These are phyloP conservation scores for Tilletiopsis washingtonensis DNA, from an alignment of 1,284 basidiomycete genomes.

Conservation along the genomic window DNA sequence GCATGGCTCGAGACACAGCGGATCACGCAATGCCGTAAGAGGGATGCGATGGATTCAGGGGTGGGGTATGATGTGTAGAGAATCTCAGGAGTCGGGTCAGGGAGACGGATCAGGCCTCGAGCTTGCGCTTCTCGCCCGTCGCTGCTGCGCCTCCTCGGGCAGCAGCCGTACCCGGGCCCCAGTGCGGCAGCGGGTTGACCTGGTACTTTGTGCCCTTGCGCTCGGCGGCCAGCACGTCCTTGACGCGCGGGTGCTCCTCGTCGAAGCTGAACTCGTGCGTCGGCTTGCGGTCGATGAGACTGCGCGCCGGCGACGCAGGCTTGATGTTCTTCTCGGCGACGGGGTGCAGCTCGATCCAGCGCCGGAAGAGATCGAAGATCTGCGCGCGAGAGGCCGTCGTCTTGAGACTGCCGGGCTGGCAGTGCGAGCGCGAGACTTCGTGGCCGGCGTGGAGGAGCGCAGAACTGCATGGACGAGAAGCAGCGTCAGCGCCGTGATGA, in stretches of 20 bases:
- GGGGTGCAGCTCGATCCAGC: constrained; percentile 66
- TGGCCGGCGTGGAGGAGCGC: constrained; percentile 80
- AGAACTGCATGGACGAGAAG: too few species aligned
- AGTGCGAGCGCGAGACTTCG: constrained; percentile 80
- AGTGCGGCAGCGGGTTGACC: constrained; percentile 77
- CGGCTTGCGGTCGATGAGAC: constrained; percentile 57
- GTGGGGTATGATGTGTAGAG: too few species aligned
- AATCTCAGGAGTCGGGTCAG: too few species aligned
- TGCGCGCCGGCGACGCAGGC: constrained; percentile 58
- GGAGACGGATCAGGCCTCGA: too few species aligned
- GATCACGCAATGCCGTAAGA: too few species aligned
- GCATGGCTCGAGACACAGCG: too few species aligned
- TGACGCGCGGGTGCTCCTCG: constrained; percentile 12
- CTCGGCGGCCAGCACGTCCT: constrained; percentile 16
- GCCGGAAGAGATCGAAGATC: constrained; percentile 73
- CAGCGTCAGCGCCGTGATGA: constrained; percentile 50
- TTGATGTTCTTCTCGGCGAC: constrained; percentile 63
- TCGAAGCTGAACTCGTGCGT: constrained; percentile 19
- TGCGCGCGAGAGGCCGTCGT: constrained; percentile 68
- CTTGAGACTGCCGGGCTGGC: constrained; percentile 79
- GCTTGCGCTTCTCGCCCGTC: too few species aligned
- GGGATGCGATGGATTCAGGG: too few species aligned
- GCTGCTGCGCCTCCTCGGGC: too few species aligned
- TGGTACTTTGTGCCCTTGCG: constrained; percentile 60
- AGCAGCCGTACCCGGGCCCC: constrained; percentile 65